phyloP scores from a whole-genome alignment of 163 green algal species.

The Volvox carteri region DNA sequence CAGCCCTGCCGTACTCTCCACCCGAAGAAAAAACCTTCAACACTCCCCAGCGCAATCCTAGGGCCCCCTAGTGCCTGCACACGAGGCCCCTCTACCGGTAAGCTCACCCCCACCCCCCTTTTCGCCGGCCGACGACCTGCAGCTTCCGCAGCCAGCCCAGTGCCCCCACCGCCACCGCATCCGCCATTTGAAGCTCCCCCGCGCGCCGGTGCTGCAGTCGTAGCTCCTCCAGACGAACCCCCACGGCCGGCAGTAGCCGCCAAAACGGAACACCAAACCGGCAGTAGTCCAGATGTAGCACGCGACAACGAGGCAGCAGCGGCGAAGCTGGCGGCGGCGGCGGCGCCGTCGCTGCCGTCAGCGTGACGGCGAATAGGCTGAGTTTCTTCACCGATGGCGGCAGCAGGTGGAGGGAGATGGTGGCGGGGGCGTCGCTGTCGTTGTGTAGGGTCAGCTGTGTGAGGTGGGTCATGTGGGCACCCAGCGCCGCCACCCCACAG shows the following conservation, averaged over 20 bases:
- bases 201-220: neutral
- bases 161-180: constrained; percentile 40
- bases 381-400: neutral
- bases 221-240: neutral
- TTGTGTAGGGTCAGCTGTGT: constrained; percentile 16
- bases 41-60: too few relatives aligned
- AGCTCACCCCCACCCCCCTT: neutral
- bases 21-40: too few relatives aligned
- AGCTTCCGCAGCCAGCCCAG: constrained; percentile 28
- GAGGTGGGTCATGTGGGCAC: neutral
- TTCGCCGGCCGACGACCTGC: neutral
- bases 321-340: neutral
- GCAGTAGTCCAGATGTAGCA: constrained; percentile 44
- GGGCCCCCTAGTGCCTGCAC: too few relatives aligned
- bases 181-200: neutral
- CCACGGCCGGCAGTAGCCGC: neutral
- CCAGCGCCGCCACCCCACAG: neutral
- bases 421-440: constrained; percentile 16
- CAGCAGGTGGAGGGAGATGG: neutral
- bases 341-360: neutral
- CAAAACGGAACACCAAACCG: neutral
- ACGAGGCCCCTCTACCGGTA: neutral
- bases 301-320: constrained; percentile 15
- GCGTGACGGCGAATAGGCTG: neutral
- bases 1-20: too few relatives aligned